Evolutionary conservation across 1,284 basidiomycete species (phyloP), one percentile per base, ranked within the genome.

Genomic region (Apiotrichum porosum): DNA sequence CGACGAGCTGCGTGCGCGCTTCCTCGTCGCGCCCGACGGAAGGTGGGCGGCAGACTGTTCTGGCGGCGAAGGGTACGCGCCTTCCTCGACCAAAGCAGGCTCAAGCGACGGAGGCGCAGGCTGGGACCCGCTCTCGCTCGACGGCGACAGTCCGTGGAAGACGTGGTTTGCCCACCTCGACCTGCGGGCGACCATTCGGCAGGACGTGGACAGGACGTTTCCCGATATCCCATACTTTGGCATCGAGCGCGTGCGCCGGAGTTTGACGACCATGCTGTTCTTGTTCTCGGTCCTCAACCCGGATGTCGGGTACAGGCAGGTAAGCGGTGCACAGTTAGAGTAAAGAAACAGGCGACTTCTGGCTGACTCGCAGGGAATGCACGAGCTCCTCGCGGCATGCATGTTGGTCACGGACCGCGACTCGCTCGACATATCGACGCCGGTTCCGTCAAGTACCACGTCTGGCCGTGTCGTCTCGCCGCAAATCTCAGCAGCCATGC

Each of bases 151-250:
- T 49, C 91, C 91, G 13, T 95, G 92, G 92, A 85, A 82, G 57
- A 81, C 84, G 37, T 95, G 89, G 88, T 97, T 95, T 67, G 77
- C 82, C 15, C 81, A 88, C 30, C 78, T 91, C 21, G 92, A 95
- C 44, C 76, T 94, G 28, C 79, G 89, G 17, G 89, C 85, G 65
- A 86, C 82, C 4, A 94, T 97, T 45, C 73, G 82, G 19, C 88
- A 93, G 70, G 92, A 97, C 67, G 92, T 97, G 0, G 88, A 93
- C 60, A 79, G 92, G 62, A 95, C 92, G 81, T 95, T 94, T 66
- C 92, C 92, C 9, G 92, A 95, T 54, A 83, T 93, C 44, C 78
- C 78, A 3, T 95, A 92, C 75, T 97, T 95, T 68, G 82, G 85
- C 22, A 78, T 83, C 18, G 68, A 79, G 21, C 78, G 82, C 18